Conservation (phyloP, 106 monocot species). For the Dendrobium huoshanense region DNA sequence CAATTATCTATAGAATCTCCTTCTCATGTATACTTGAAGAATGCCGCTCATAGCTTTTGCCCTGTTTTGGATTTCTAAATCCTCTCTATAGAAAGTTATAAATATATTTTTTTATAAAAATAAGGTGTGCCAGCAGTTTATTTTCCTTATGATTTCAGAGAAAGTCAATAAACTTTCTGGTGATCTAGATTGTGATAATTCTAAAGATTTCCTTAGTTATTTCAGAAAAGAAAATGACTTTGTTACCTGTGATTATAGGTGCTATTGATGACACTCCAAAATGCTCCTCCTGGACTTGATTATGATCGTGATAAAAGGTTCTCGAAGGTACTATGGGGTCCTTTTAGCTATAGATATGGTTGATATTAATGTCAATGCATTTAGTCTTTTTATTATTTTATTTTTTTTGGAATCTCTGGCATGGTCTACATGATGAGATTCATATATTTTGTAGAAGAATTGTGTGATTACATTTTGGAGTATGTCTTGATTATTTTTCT, state of each 20-base stretch:
- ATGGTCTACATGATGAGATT: neutral
- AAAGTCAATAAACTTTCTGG: neutral
- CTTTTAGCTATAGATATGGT: conserved; percentile 3
- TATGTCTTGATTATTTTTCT: conserved; percentile 34
- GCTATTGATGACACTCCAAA: conserved; percentile 58
- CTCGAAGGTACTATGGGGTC: conserved; percentile 42
- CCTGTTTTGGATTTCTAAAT: neutral
- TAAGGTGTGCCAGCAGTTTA: neutral
- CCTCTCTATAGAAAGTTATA: neutral
- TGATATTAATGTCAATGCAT: conserved; percentile 1
- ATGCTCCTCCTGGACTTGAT: conserved; percentile 63
- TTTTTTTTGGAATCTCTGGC: neutral
- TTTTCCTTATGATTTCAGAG: neutral
- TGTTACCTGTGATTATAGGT: conserved; percentile 18
- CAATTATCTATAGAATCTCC: too few relatives aligned
- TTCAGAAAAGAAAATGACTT: neutral
- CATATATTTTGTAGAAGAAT: neutral
- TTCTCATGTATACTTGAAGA: too few relatives aligned
- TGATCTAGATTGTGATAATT: neutral
- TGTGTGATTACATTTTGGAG: neutral
- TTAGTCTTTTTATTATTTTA: neutral
- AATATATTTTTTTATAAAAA: neutral
- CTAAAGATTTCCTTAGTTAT: neutral
- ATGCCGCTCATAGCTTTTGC: too few relatives aligned
- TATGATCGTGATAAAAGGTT: conserved; percentile 54